Evolutionary conservation across 2,329 filamentous ascomycete genomes (phyloP).

Genomic region (Aspergillus sp.): DNA sequence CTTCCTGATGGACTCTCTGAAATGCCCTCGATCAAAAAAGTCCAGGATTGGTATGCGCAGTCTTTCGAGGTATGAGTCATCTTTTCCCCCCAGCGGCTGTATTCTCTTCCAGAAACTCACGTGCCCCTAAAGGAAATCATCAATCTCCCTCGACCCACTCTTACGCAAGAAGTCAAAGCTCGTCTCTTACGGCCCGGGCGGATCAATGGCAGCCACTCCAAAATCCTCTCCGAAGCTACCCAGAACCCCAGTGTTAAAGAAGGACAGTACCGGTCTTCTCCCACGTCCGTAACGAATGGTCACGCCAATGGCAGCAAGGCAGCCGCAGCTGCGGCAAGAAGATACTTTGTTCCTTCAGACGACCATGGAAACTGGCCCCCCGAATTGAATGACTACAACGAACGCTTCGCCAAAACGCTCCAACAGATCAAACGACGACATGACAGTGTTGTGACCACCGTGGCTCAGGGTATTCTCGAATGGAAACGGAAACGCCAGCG

Average conservation of each 20-base stretch:
- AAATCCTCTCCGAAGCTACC: constrained; percentile 74
- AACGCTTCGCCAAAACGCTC: constrained; percentile 79
- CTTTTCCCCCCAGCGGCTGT: constrained; percentile 5
- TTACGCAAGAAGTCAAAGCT: constrained; percentile 71
- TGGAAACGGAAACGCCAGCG: constrained; percentile 95
- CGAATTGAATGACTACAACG: constrained; percentile 91
- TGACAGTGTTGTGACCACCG: constrained; percentile 95
- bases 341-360: constrained; percentile 91
- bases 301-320: constrained; percentile 50
- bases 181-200: constrained; percentile 59
- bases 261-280: constrained; percentile 66
- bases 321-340: constrained; percentile 48
- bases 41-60: constrained; percentile 98
- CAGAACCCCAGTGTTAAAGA: constrained; percentile 84
- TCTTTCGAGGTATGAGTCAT: constrained; percentile 79
- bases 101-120: constrained; percentile 9
- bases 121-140: constrained; percentile 69
- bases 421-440: constrained; percentile 94
- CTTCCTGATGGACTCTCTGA: constrained; percentile 94
- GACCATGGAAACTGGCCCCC: constrained; percentile 87
- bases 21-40: constrained; percentile 93
- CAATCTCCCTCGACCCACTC: constrained; percentile 69
- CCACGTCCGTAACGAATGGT: constrained; percentile 24
- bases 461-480: constrained; percentile 95
- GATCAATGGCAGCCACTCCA: constrained; percentile 53